Evolutionary conservation across 306 rosid species (phyloP).

Genomic region (Crataegus laevigata): DNA sequence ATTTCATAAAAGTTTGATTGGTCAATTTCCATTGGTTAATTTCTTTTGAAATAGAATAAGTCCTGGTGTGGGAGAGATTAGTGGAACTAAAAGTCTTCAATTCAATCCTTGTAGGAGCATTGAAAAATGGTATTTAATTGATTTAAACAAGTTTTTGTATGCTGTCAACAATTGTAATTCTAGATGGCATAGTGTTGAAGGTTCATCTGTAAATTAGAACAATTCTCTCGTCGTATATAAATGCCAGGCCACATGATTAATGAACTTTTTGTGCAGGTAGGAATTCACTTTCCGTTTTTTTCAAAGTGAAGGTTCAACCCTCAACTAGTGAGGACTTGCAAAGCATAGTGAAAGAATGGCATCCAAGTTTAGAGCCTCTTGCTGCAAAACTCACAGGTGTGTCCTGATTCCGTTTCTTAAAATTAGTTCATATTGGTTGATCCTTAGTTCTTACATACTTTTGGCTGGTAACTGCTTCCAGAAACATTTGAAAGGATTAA

Average conservation of each 20-base stretch:
- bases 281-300: constrained; percentile 48
- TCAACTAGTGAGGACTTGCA: constrained; percentile 53
- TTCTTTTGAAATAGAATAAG: neutral
- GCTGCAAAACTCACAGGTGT: constrained; percentile 54
- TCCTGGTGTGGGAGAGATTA: neutral
- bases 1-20: neutral
- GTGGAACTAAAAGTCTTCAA: neutral
- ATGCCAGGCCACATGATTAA: neutral
- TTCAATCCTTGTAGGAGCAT: neutral
- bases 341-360: constrained; percentile 46
- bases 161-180: neutral
- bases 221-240: neutral
- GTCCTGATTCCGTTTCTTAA: neutral
- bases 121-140: neutral
- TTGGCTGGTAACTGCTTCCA: constrained; percentile 24
- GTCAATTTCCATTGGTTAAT: neutral
- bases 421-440: neutral
- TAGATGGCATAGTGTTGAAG: neutral
- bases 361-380: constrained; percentile 52
- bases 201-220: neutral
- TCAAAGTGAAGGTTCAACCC: constrained; percentile 66
- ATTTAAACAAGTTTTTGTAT: neutral
- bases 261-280: constrained; percentile 43
- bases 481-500: constrained; percentile 70
- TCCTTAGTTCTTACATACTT: neutral